Base-by-base conservation (phyloP, 805 yeast genomes). In the Wickerhamomyces queroliae region DNA sequence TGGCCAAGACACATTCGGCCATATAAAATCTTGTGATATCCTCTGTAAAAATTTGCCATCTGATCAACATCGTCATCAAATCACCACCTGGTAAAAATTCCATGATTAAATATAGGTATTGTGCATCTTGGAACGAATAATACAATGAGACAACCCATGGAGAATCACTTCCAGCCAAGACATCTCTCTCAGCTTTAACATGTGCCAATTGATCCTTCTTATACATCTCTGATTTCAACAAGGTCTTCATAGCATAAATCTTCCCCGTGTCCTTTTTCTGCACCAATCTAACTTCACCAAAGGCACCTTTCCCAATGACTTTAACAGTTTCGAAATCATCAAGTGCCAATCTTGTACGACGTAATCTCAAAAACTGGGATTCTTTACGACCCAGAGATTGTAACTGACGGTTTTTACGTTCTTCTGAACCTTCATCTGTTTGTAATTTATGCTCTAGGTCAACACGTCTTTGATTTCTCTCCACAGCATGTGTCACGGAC, bases 1-100 rank as follows among this genome's bases (percentile, higher is more conserved):
- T 90, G 0, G 98, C 89, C 35, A 89, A 80, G 59, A 93, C 93
- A 97, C 95, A 93, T 63, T 93, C 99, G 48, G 91, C 80, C 52
- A 93, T 80, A 61, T 93, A 93, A 66, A 93, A 93, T 44, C 99
- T 74, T 2, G 99, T 95, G 54, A 93, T 98, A 13, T 95, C 90
- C 8, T 97, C 95, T 44, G 87, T 86, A 52, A 93, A 71, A 44
- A 84, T 85, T 27, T 97, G 96, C 22, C 98, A 91, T 61, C 90
- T 91, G 62, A 88, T 91, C 46, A 93, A 72, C 52, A 93, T 68
- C 0, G 99, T 93, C 60, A 98, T 80, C 68, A 88, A 89, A 61
- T 93, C 99, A 37, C 99, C 99, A 44, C 99, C 99, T 13, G 99
- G 98, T 13, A 93, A 96, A 63, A 90, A 93, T 61, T 93, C 99